These are phyloP conservation scores for Nemania sp. DNA, from an alignment of 2,329 filamentous ascomycete species.

Conservation along the genomic window DNA sequence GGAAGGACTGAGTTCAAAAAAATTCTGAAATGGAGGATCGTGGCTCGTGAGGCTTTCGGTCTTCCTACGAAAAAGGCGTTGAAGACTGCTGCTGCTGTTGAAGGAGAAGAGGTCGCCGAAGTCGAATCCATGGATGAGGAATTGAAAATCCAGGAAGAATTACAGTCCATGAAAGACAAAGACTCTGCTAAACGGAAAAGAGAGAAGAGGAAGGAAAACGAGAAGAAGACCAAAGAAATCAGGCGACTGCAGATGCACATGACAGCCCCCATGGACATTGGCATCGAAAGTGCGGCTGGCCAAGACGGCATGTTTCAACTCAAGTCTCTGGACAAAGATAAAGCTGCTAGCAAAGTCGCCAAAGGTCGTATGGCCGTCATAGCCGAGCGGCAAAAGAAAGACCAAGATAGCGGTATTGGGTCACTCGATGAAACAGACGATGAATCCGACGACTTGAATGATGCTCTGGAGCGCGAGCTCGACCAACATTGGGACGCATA, in stretches of 20 bases:
- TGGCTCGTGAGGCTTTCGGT: constrained; percentile 87
- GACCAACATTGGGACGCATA: constrained; percentile 88
- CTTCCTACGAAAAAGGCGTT: constrained; percentile 73
- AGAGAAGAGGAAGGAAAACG: constrained; percentile 84
- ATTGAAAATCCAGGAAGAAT: constrained; percentile 82
- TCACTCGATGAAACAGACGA: constrained; percentile 59
- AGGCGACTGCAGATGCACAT: constrained; percentile 98
- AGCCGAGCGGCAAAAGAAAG: constrained; percentile 60
- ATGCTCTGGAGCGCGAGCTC: constrained; percentile 80
- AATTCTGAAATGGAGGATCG: constrained; percentile 85
- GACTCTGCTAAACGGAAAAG: constrained; percentile 78
- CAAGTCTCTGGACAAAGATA: constrained; percentile 77
- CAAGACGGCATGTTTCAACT: constrained; percentile 86
- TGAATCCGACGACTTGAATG: constrained; percentile 77
- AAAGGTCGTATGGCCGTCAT: constrained; percentile 79
- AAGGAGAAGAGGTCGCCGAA: constrained; percentile 79
- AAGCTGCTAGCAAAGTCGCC: constrained; percentile 67
- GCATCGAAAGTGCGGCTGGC: constrained; percentile 81
- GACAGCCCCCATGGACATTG: constrained; percentile 93
- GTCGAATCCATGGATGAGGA: constrained; percentile 95
- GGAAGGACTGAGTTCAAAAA: constrained; percentile 94
- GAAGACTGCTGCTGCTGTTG: constrained; percentile 46
- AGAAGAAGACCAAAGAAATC: constrained; percentile 91
- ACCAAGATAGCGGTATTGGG: constrained; percentile 62
- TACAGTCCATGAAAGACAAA: constrained; percentile 80